Evolutionary conservation across 2,329 filamentous ascomycete genomes (phyloP).

Genomic region (Cephalotrichum gorgonifer): DNA sequence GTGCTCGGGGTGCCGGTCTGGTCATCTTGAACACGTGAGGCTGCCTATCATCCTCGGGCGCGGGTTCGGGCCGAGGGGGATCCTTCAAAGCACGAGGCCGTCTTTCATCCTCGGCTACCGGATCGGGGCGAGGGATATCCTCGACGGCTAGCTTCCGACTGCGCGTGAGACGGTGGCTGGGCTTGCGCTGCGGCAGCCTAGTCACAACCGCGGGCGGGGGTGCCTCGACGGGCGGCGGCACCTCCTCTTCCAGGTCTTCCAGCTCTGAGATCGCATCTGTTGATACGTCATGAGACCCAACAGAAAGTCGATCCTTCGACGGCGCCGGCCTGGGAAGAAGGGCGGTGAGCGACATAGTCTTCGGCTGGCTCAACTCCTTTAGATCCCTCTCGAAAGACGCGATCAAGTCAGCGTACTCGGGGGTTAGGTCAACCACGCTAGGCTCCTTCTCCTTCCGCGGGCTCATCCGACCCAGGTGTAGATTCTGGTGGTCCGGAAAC

Average conservation of each 20-base stretch:
- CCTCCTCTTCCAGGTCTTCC: conserved; percentile 42
- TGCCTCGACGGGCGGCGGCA: neutral
- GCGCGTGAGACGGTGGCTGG: neutral
- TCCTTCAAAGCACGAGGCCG: no score
- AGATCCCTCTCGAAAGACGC: conserved; percentile 30
- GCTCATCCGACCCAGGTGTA: conserved; percentile 29
- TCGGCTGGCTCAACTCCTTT: conserved; percentile 12
- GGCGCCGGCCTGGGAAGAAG: neutral
- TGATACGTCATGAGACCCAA: neutral
- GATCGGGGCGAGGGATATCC: neutral
- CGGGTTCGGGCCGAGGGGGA: no score
- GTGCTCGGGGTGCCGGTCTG: neutral
- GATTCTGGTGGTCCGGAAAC: conserved; percentile 38
- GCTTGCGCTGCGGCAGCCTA: conserved; percentile 1
- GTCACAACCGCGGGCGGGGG: neutral
- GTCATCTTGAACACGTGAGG: no score
- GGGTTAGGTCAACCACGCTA: conserved; percentile 16
- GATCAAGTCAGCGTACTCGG: conserved; percentile 34
- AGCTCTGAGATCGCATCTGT: conserved; percentile 35
- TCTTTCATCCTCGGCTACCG: neutral
- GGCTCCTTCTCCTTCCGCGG: conserved; percentile 14
- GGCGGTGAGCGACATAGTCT: neutral
- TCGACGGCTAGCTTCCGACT: neutral
- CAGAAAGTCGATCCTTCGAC: neutral
- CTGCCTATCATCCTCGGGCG: neutral